Evolutionary conservation across 495 filamentous ascomycete species (phyloP).

Genomic region (Darksidea phi): DNA sequence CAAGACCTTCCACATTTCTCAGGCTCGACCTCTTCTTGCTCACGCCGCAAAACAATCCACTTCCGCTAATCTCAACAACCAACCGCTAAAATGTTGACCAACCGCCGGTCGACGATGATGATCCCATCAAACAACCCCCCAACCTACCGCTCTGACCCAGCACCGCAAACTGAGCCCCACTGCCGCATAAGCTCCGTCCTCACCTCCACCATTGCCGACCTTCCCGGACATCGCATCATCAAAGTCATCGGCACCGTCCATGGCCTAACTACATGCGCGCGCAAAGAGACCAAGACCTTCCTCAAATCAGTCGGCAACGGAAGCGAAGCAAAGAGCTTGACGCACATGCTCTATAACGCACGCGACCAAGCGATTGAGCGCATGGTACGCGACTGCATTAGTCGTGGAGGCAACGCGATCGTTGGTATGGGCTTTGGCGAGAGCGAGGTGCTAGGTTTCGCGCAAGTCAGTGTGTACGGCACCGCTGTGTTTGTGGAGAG

Average conservation of each 20-base stretch:
- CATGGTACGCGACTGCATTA: constrained; percentile 26
- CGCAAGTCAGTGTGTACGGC: constrained; percentile 22
- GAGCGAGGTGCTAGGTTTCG: constrained; percentile 27
- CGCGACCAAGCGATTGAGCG: constrained; percentile 26
- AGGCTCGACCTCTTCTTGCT: too few species aligned
- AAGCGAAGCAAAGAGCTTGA: constrained; percentile 26
- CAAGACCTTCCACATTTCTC: too few species aligned
- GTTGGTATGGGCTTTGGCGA: constrained; percentile 30
- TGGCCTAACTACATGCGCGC: constrained; percentile 22
- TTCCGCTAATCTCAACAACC: neutral
- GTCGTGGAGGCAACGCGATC: constrained; percentile 22
- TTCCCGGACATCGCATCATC: constrained; percentile 21
- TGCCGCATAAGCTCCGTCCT: constrained; percentile 18
- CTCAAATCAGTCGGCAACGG: constrained; percentile 21
- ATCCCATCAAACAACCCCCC: neutral
- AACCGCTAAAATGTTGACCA: constrained; percentile 22
- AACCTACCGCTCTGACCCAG: neutral
- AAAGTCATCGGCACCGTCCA: constrained; percentile 29
- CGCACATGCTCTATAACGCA: constrained; percentile 27
- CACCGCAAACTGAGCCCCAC: constrained; percentile 17
- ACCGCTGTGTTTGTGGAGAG: constrained; percentile 25
- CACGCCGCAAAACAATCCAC: too few species aligned
- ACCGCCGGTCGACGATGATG: constrained; percentile 30
- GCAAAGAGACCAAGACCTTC: constrained; percentile 29
- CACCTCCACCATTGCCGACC: constrained; percentile 12